Evolutionary conservation across 345 rosid genomes (phyloP).

Genomic region (Xanthoceras sorbifolium): DNA sequence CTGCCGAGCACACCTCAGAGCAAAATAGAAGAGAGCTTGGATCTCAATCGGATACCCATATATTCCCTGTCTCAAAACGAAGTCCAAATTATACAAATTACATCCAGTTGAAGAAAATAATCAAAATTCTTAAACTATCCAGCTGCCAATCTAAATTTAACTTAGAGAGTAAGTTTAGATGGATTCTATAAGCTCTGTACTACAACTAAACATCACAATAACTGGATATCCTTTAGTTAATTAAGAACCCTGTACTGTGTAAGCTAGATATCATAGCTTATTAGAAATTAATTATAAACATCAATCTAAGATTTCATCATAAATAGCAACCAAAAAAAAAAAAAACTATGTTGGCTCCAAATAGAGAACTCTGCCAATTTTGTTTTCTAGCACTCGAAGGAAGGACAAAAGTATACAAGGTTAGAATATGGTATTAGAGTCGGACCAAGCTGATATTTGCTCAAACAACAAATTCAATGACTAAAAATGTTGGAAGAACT

Average conservation of each 20-base stretch:
- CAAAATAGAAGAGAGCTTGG: slow-evolving; percentile 62
- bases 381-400: not conserved
- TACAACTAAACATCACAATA: not conserved
- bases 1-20: slow-evolving; percentile 55
- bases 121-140: not conserved
- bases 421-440: not conserved
- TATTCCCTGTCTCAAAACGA: slow-evolving; percentile 33
- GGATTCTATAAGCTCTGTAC: no score
- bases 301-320: not conserved
- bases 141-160: not conserved
- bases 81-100: slow-evolving; percentile 1
- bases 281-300: not conserved
- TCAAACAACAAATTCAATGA: not conserved
- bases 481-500: not conserved
- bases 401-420: not conserved
- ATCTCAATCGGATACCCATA: slow-evolving; percentile 61
- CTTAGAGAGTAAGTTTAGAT: no score
- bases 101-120: not conserved
- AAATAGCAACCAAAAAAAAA: not conserved
- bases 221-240: no score
- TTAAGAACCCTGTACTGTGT: no score
- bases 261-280: not conserved
- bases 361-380: not conserved
- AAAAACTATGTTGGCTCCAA: not conserved
- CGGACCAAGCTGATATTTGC: not conserved